phyloP scores from a whole-genome alignment of 306 rosid species.

The Sicyos baderoa region DNA sequence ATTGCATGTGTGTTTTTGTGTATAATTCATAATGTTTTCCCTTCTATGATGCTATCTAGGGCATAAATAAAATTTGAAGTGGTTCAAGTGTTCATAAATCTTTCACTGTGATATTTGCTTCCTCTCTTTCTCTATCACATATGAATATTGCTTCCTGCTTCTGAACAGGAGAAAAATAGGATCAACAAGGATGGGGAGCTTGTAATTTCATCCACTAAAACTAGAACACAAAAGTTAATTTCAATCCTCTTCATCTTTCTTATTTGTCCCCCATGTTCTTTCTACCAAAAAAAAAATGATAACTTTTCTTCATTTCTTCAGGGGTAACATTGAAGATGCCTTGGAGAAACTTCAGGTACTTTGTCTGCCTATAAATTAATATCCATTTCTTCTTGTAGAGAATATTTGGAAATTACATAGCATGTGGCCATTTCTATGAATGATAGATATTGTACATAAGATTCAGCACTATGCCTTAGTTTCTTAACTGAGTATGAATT shows the following conservation, averaged over 20 bases:
- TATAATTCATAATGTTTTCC: background rate
- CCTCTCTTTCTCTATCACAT: background rate
- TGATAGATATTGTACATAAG: background rate
- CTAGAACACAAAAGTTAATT: conserved; percentile 78
- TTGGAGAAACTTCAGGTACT: conserved; percentile 52
- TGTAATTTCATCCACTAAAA: conserved; percentile 86
- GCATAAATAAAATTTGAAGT: conserved; percentile 1
- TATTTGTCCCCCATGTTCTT: conserved; percentile 17
- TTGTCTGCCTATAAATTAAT: background rate
- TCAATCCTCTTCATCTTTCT: conserved; percentile 26
- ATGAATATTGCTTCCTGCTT: conserved; percentile 22
- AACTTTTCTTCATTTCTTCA: conserved; percentile 29
- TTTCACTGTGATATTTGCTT: background rate
- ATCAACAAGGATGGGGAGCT: conserved; percentile 92
- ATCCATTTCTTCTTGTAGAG: background rate
- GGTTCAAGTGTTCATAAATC: background rate
- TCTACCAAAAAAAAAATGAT: conserved; percentile 9
- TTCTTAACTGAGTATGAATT: background rate
- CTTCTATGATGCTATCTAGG: background rate
- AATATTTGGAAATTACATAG: background rate
- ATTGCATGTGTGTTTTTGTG: background rate
- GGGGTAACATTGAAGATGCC: conserved; percentile 64
- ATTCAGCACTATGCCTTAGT: background rate
- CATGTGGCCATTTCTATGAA: background rate
- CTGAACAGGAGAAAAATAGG: conserved; percentile 80